Conservation (phyloP, 2,329 filamentous ascomycete genomes). For the Cladophialophora psammophila region DNA sequence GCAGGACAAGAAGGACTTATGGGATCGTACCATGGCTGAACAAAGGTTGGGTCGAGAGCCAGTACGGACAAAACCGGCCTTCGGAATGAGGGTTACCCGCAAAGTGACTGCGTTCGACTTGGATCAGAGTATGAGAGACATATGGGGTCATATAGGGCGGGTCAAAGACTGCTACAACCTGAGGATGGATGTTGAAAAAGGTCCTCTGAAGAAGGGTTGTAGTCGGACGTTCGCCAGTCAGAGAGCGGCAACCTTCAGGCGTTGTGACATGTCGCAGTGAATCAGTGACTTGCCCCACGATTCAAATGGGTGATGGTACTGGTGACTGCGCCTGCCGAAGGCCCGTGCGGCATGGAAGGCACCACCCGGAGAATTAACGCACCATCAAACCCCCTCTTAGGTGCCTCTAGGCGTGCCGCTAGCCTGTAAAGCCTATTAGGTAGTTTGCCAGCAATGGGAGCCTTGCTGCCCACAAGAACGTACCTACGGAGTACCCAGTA, state of each 20-base stretch:
- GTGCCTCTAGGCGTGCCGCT: constrained; percentile 6
- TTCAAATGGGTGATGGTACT: constrained; percentile 5
- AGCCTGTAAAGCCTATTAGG: background rate
- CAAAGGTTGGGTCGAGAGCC: constrained; percentile 9
- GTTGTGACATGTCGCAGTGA: constrained; percentile 13
- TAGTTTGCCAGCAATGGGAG: background rate
- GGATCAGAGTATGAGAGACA: background rate
- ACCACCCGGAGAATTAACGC: constrained; percentile 23
- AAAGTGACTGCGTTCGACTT: background rate
- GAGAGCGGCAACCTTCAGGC: constrained; percentile 12
- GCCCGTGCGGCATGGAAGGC: constrained; percentile 18
- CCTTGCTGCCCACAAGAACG: background rate
- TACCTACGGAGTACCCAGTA: background rate
- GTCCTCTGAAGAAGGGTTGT: constrained; percentile 15
- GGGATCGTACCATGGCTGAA: constrained; percentile 39
- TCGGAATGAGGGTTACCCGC: background rate
- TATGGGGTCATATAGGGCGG: background rate
- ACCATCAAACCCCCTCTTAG: constrained; percentile 3
- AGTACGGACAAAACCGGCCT: background rate
- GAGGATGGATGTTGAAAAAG: constrained; percentile 1
- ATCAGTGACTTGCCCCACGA: constrained; percentile 24
- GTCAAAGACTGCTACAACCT: background rate
- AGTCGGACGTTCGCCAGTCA: constrained; percentile 29
- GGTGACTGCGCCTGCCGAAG: background rate
- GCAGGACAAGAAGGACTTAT: constrained; percentile 37